phyloP scores from a whole-genome alignment of 2,329 filamentous ascomycete genomes.

The Aspergillus amoenus region DNA sequence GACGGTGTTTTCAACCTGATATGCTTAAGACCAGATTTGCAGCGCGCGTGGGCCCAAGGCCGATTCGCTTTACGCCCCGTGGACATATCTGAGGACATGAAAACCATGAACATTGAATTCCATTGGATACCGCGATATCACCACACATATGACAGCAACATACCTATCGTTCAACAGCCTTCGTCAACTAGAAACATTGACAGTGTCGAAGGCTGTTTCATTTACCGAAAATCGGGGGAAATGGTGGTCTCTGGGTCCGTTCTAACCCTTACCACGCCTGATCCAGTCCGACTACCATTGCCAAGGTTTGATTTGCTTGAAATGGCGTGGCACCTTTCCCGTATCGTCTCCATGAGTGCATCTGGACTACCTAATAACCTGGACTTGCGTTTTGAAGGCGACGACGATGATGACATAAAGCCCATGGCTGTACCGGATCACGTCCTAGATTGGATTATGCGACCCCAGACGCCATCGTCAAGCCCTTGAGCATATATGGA shows the following conservation, averaged over 20 bases:
- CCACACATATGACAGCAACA: background rate
- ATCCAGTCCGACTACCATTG: background rate
- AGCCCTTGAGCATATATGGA: background rate
- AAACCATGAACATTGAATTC: background rate
- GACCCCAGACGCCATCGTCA: background rate
- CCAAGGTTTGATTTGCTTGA: background rate
- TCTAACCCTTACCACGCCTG: background rate
- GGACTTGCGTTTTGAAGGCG: background rate
- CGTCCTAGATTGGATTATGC: background rate
- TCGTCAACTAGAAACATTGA: background rate
- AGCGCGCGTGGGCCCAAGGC: background rate
- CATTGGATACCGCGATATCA: background rate
- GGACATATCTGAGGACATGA: background rate
- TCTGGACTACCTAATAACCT: background rate
- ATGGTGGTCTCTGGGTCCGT: background rate
- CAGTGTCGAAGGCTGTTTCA: background rate
- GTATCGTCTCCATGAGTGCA: background rate
- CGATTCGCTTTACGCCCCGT: background rate
- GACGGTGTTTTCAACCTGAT: background rate
- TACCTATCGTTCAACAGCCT: background rate
- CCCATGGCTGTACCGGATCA: background rate
- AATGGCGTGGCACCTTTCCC: background rate
- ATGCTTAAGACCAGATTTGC: background rate
- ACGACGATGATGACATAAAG: background rate
- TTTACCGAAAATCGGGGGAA: background rate